Conservation (phyloP, 78 protist species). For the Dictyostelium capitatum region DNA sequence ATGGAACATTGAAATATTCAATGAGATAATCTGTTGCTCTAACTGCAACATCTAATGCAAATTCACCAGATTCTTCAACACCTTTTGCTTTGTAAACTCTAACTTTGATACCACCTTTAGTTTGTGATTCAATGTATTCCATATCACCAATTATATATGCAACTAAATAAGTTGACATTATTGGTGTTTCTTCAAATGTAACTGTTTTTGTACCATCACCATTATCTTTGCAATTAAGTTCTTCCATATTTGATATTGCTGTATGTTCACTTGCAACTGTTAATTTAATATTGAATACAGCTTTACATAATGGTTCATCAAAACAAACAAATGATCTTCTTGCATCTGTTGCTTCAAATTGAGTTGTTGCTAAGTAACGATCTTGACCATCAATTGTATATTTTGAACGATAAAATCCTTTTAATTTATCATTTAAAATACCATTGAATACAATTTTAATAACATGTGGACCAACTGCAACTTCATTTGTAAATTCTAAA, state of each 20-base stretch:
- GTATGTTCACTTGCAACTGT: background rate
- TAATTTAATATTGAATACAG: slow-evolving; percentile 80
- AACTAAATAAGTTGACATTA: slow-evolving; percentile 95
- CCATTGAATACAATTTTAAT: slow-evolving; percentile 8
- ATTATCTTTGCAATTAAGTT: background rate
- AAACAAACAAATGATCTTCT: slow-evolving; percentile 93
- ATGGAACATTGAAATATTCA: slow-evolving; percentile 87
- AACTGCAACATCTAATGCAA: slow-evolving; percentile 91
- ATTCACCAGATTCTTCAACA: slow-evolving; percentile 47
- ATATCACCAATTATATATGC: slow-evolving; percentile 94
- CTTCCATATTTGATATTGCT: slow-evolving; percentile 69
- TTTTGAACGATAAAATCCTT: slow-evolving; percentile 79
- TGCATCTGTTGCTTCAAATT: slow-evolving; percentile 95
- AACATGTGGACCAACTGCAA: background rate
- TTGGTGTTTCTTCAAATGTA: slow-evolving; percentile 76
- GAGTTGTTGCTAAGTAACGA: slow-evolving; percentile 89
- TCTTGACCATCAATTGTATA: slow-evolving; percentile 74
- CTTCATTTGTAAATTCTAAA: slow-evolving; percentile 31
- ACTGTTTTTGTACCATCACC: slow-evolving; percentile 9
- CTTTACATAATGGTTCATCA: slow-evolving; percentile 95
- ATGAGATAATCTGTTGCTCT: slow-evolving; percentile 59
- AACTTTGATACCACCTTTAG: slow-evolving; percentile 78
- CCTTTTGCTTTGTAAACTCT: slow-evolving; percentile 93
- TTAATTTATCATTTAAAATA: slow-evolving; percentile 66
- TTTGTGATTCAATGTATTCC: slow-evolving; percentile 83